Evolutionary conservation across 352 stramenopile species (phyloP).

Genomic region (Globisporangium perplexum): DNA sequence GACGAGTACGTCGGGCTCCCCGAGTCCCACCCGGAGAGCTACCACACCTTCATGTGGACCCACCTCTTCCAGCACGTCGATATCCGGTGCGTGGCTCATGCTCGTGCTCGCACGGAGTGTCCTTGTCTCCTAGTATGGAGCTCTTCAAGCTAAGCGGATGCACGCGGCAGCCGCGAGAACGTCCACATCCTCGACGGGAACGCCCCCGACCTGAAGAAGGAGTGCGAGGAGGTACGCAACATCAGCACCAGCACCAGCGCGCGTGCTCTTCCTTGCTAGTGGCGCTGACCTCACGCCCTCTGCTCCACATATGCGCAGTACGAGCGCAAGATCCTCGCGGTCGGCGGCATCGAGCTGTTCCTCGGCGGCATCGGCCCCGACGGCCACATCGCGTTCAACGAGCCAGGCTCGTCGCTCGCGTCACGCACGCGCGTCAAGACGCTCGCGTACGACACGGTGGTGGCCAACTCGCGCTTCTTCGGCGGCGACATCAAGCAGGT

Average conservation of each 20-base stretch:
- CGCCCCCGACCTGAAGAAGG: constrained; percentile 58
- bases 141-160: too few relatives aligned
- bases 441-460: constrained; percentile 86
- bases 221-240: constrained; percentile 67
- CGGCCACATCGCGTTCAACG: constrained; percentile 92
- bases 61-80: constrained; percentile 89
- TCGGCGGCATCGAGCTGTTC: constrained; percentile 90
- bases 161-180: constrained; percentile 54
- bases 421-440: constrained; percentile 87
- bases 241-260: too few relatives aligned
- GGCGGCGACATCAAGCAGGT: constrained; percentile 72
- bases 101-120: background rate
- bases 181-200: constrained; percentile 87
- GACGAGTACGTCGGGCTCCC: constrained; percentile 85
- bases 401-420: constrained; percentile 77
- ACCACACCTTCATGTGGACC: constrained; percentile 89
- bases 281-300: too few relatives aligned
- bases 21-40: constrained; percentile 79
- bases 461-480: constrained; percentile 89
- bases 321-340: constrained; percentile 73
- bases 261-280: too few relatives aligned
- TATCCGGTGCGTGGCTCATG: constrained; percentile 52
- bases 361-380: constrained; percentile 90
- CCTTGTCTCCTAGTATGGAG: too few relatives aligned
- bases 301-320: constrained; percentile 30